Evolutionary conservation across 2,329 filamentous ascomycete species (phyloP), one percentile per base, ranked within the genome.

Genomic region (Monosporascus sp.): DNA sequence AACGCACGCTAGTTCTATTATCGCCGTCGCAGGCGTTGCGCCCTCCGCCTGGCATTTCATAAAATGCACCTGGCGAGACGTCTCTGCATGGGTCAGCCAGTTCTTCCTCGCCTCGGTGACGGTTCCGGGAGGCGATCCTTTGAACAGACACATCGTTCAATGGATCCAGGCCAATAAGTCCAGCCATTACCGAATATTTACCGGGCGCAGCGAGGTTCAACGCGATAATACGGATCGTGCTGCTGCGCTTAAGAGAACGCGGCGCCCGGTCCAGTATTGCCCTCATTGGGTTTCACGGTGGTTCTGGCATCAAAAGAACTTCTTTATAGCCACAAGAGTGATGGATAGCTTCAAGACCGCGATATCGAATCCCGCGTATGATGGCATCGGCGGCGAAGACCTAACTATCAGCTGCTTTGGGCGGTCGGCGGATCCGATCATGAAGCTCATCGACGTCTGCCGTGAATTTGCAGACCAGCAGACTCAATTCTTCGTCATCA

Each of bases 341-440:
- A 61, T 72, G 36, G 70, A 72, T 6, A 68, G 68, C 57, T 74
- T 70, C 45, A 63, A 64, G 36, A 62, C 68, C 45, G 50, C 64
- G 34, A 62, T 74, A 51, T 66, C 66, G 11, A 72, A 76, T 47
- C 72, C 73, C 7, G 68, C 64, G n/a, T 74, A 73, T 50, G 73
- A 77, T 42, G 75, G 75, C 7, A 65, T 75, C 18, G 73, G 73
- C 4, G 73, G 72, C 14, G 72, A 77, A 56, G 73, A 76, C 45
- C 68, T 78, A 38, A 74, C 70, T 1, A 62, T 80, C 31, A 77
- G 74, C 64, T 79, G 75, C 53, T 69, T 81, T 20, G 77, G 77
- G 11, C 73, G 76, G 53, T 81, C 79, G 1, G 76, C 74, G 0
- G 69, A 71, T 2, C 77, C 78, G 0, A 73, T 80, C 55, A 77